A percentile compares a stretch with the other conserved stretches of the same genome.
Evolutionary conservation across 1,284 basidiomycete species (phyloP).

Genomic region (Athelia sp.): DNA sequence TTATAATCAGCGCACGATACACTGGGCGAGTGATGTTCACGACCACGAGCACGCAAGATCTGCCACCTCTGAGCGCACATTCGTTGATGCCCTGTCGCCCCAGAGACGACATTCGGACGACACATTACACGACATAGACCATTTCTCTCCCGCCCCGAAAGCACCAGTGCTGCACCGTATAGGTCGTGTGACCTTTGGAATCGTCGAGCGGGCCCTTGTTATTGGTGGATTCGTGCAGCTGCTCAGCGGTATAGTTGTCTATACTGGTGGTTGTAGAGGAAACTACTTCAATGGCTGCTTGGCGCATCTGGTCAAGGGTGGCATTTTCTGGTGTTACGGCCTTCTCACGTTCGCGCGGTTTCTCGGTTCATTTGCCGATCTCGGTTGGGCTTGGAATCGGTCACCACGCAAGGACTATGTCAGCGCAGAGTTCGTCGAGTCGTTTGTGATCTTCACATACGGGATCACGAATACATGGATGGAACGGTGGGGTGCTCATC

Average conservation of each 20-base stretch:
- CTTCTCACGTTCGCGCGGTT: conserved; percentile 87
- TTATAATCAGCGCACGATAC: conserved; percentile 16
- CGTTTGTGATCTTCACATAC: conserved; percentile 83
- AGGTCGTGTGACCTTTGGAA: conserved; percentile 41
- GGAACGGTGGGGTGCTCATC: conserved; percentile 84
- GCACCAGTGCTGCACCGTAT: conserved; percentile 33
- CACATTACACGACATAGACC: conserved; percentile 47
- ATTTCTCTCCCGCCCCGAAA: conserved; percentile 12
- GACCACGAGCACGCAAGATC: conserved; percentile 38
- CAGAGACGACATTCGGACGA: conserved; percentile 52
- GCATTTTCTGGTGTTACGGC: conserved; percentile 90
- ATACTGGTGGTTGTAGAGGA: conserved; percentile 79
- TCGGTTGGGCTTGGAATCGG: conserved; percentile 96
- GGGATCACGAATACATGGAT: conserved; percentile 95
- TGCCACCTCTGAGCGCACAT: conserved; percentile 46
- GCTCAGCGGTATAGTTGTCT: conserved; percentile 69
- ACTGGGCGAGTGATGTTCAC: conserved; percentile 43
- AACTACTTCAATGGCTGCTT: conserved; percentile 79
- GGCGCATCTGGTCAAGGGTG: conserved; percentile 93
- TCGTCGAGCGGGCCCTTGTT: conserved; percentile 59
- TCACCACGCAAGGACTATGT: conserved; percentile 45
- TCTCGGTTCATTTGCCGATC: conserved; percentile 83
- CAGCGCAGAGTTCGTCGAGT: conserved; percentile 88
- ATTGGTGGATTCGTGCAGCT: conserved; percentile 65
- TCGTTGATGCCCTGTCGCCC: conserved; percentile 44